A percentile compares a stretch with the other conserved stretches of the same genome.
Evolutionary conservation across 805 yeast species (phyloP).

Genomic region (Pichia nakasei): DNA sequence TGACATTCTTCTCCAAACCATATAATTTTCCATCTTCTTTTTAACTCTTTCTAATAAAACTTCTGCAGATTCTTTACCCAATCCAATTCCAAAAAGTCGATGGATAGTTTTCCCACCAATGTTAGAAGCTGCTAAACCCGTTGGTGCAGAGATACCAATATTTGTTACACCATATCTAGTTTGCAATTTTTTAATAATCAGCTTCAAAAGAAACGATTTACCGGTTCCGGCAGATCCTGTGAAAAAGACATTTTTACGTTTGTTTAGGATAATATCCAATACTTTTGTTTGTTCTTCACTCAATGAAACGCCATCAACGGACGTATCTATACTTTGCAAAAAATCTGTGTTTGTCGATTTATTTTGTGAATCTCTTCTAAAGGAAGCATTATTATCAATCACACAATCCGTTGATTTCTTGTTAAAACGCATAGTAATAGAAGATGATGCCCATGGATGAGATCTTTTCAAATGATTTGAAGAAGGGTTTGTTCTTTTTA

Average conservation of each 20-base stretch:
- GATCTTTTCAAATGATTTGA: background rate
- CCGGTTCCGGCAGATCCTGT: conserved; percentile 90
- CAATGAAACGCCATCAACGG: background rate
- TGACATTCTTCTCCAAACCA: conserved; percentile 57
- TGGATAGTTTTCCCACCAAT: conserved; percentile 89
- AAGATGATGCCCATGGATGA: conserved; percentile 3
- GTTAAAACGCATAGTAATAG: background rate
- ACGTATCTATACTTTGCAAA: conserved; percentile 3
- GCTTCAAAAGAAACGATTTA: conserved; percentile 60
- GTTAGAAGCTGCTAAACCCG: conserved; percentile 92
- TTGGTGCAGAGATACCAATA: conserved; percentile 89
- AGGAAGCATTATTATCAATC: background rate
- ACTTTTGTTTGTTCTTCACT: conserved; percentile 38
- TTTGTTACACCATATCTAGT: conserved; percentile 34
- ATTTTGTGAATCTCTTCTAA: background rate
- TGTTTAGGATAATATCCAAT: conserved; percentile 41
- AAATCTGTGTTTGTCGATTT: background rate
- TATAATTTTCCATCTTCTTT: conserved; percentile 32
- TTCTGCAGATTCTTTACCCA: conserved; percentile 48
- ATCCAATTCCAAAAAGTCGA: conserved; percentile 77
- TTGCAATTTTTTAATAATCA: conserved; percentile 49
- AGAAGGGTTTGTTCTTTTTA: background rate
- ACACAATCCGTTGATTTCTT: conserved; percentile 1
- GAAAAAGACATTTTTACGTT: conserved; percentile 51
- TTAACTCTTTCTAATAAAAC: conserved; percentile 40